A percentile compares a stretch with the other conserved stretches of the same genome.
Evolutionary conservation across 2,329 filamentous ascomycete genomes (phyloP).

Genomic region (Cordyceps sp.): DNA sequence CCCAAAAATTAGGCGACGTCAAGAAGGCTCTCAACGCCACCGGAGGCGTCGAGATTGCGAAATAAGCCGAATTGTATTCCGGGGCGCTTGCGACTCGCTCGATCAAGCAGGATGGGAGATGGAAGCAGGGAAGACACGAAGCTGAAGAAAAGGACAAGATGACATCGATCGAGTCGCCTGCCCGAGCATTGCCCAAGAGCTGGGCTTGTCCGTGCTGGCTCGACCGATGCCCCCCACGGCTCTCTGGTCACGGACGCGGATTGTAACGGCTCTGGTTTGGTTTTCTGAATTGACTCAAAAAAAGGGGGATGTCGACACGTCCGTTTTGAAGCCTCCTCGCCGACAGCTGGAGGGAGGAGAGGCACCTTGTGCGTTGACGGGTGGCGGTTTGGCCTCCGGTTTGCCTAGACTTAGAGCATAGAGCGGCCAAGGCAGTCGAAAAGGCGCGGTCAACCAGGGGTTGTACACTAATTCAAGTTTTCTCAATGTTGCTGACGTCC

Average conservation of each 20-base stretch:
- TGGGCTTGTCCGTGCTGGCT: conserved; percentile 4
- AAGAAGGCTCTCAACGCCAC: conserved; percentile 39
- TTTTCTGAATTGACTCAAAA: neutral
- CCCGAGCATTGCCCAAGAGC: conserved; percentile 5
- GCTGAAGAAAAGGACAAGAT: neutral
- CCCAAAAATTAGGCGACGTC: conserved; percentile 35
- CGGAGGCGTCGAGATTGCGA: conserved; percentile 9
- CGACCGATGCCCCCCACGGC: neutral
- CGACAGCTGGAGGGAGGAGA: no score
- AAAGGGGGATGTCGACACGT: neutral
- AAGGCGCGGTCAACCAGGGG: conserved; percentile 7
- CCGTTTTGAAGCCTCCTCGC: no score
- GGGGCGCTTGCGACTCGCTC: no score
- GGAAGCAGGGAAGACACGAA: no score
- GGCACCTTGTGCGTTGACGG: conserved; percentile 1
- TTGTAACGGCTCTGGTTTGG: conserved; percentile 1
- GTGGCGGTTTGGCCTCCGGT: conserved; percentile 2
- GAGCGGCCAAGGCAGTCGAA: conserved; percentile 7
- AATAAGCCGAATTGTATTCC: conserved; percentile 8
- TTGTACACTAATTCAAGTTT: conserved; percentile 18
- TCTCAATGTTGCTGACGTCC: no score
- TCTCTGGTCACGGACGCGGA: conserved; percentile 1
- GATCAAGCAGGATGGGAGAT: no score
- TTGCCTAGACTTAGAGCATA: conserved; percentile 8
- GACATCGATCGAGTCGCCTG: neutral